Evolutionary conservation across 2,329 filamentous ascomycete species (phyloP).

Genomic region (Sporothrix mexicana): DNA sequence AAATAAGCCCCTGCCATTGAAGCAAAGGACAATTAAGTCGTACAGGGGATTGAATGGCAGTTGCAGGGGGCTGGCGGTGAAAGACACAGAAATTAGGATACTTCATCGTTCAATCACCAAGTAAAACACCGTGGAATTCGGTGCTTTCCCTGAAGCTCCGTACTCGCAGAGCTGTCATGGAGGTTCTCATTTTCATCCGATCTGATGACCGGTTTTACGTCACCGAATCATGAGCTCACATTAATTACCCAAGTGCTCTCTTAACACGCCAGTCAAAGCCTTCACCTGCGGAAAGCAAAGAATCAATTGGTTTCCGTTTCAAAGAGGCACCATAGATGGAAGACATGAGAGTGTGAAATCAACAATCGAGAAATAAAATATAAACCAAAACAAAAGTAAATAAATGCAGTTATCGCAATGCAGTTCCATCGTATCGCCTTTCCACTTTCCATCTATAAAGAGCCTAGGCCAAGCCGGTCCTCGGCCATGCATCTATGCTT

Average conservation of each 20-base stretch:
- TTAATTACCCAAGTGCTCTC: too few relatives aligned
- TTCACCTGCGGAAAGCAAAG: too few relatives aligned
- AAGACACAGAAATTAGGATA: too few relatives aligned
- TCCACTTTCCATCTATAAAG: slow-evolving; percentile 9
- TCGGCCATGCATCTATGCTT: slow-evolving; percentile 14
- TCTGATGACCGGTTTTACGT: background rate
- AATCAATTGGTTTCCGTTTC: too few relatives aligned
- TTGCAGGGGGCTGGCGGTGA: background rate
- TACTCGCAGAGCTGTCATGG: too few relatives aligned
- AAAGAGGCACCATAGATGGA: background rate
- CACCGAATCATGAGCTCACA: background rate
- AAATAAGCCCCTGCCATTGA: background rate
- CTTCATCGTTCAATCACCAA: too few relatives aligned
- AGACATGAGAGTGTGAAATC: background rate
- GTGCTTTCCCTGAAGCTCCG: too few relatives aligned
- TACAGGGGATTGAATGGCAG: background rate
- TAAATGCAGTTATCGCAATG: slow-evolving; percentile 23
- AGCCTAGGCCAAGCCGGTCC: background rate
- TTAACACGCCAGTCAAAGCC: too few relatives aligned
- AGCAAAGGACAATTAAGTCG: background rate
- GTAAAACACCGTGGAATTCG: too few relatives aligned
- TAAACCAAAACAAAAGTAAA: background rate
- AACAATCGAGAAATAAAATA: background rate
- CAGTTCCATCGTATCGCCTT: background rate
- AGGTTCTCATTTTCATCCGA: background rate